Evolutionary conservation across 2,329 filamentous ascomycete genomes (phyloP).

Genomic region (Orbilia blumenaviensis): DNA sequence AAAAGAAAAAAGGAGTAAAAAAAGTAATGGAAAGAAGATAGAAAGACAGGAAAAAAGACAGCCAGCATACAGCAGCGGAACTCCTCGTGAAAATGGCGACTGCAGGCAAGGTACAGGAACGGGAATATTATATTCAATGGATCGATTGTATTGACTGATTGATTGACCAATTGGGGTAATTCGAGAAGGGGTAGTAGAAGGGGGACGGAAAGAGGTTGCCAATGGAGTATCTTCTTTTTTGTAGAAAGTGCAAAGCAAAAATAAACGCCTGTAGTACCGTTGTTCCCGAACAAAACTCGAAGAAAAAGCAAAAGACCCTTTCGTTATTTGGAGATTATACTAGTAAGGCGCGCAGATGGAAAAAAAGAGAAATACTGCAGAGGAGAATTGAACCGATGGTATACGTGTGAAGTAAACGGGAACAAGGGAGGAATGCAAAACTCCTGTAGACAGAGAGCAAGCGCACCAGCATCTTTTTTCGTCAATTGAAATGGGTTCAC

Average conservation of each 20-base stretch:
- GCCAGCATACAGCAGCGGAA: constrained; percentile 15
- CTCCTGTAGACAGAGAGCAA: neutral
- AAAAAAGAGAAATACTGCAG: constrained; percentile 16
- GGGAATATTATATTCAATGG: neutral
- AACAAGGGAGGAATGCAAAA: neutral
- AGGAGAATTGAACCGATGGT: neutral
- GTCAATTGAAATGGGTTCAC: neutral
- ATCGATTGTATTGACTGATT: too few relatives aligned
- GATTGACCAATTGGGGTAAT: too few relatives aligned
- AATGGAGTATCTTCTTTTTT: constrained; percentile 13
- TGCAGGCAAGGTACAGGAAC: constrained; percentile 7
- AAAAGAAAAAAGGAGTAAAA: neutral
- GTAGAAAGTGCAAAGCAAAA: constrained; percentile 1
- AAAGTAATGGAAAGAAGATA: neutral
- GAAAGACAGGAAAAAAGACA: constrained; percentile 6
- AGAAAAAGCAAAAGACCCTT: constrained; percentile 25
- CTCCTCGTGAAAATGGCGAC: constrained; percentile 7
- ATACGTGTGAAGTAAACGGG: neutral
- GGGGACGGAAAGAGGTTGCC: neutral
- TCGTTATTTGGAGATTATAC: constrained; percentile 44
- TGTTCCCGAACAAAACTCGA: constrained; percentile 8
- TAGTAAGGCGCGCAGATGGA: constrained; percentile 22
- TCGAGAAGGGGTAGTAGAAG: neutral
- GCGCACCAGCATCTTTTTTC: neutral
- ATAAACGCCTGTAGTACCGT: constrained; percentile 51